Base-by-base conservation (phyloP, 352 stramenopile species). In the Globisporangium okanoganense region DNA sequence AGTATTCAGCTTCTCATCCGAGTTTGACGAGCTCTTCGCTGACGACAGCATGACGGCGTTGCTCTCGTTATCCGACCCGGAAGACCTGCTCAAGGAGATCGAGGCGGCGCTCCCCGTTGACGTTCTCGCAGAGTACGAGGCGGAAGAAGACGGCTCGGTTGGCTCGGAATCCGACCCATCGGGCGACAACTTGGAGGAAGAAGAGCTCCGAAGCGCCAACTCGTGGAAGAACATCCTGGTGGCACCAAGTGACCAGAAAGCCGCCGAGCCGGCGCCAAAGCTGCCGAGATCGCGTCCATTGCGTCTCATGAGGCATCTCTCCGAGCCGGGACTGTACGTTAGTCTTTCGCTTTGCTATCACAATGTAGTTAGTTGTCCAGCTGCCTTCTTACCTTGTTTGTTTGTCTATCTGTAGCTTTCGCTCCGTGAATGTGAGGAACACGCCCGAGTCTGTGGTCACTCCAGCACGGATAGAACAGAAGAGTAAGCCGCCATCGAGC, bases 81-180 rank as follows among this genome's bases (percentile, higher is more conserved):
- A 88, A 16, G 75, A 83, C 22, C 35, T 93, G 44, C 69, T 93
- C 14, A 73, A 78, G 43, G 81, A 93, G 41, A 91, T 93, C 27
- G 78, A 89, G 36, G 79, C 76, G 18, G 56, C 65, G 18, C 65
- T 90, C n/a, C 78, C 83, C 4, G 75, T 83, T 5, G 67, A 85
- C 5, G 66, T 75, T 29, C 43, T 88, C 24, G 40, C 71, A n/a
- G 75, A 84, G 20, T 59, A 22, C 22, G 65, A 66, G 29, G 29
- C 3, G 6, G 29, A 82, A 45, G 75, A 88, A 45, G 76, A 82
- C 33, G 74, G 52, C 27, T 90, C 80, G 0, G 63, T 67, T 5
- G 79, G 83, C 31, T 90, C 81, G 5, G 81, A 93, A 51, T 91
- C 83, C 0, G 82, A 93, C 55, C 81, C 79, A 18, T 92, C 81